These are phyloP conservation scores for Medicago arabica DNA, from an alignment of 306 rosid species.

Conservation along the genomic window DNA sequence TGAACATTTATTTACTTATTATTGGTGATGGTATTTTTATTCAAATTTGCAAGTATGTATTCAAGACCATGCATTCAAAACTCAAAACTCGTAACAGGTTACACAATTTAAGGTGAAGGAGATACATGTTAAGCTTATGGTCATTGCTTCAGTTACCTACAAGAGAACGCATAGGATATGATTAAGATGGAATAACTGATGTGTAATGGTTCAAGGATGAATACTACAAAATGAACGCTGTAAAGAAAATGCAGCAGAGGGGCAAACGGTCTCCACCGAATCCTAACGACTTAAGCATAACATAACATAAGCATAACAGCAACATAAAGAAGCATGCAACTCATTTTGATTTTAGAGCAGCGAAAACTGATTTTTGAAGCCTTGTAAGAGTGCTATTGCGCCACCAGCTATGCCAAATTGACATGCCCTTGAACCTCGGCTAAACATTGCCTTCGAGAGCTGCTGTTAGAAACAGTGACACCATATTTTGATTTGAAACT, in stretches of 20 bases:
- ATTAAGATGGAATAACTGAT: not conserved
- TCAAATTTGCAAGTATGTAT: not conserved
- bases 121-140: too few species aligned
- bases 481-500: not conserved
- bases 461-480: slow-evolving; percentile 3
- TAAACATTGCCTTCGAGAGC: not conserved
- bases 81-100: too few species aligned
- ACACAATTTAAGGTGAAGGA: too few species aligned
- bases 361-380: not conserved
- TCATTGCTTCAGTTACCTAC: too few species aligned
- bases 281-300: not conserved
- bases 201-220: not conserved
- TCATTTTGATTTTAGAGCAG: too few species aligned
- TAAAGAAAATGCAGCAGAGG: not conserved
- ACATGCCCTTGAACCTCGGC: not conserved
- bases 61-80: not conserved
- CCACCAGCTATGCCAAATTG: not conserved
- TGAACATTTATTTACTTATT: too few species aligned
- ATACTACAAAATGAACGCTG: not conserved
- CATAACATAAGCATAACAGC: too few species aligned
- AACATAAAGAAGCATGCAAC: too few species aligned
- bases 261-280: too few species aligned
- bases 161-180: not conserved
- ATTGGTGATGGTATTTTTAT: too few species aligned
- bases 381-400: not conserved